Base-by-base conservation (phyloP, 805 yeast species). In the Wickerhamomyces queroliae region DNA sequence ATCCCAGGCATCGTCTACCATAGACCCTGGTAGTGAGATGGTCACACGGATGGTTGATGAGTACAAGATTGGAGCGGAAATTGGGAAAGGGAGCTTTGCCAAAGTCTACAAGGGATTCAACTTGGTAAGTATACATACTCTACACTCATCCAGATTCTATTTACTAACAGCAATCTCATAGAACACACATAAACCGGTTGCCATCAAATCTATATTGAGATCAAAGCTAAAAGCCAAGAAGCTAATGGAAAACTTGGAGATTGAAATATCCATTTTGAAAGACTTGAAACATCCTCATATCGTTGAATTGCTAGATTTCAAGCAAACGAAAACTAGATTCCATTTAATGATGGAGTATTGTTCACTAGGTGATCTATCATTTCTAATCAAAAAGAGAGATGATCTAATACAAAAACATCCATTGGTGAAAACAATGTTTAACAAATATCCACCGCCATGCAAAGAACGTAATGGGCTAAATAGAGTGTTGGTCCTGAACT, bases 301-400 rank as follows among this genome's bases (percentile, higher is more conserved):
- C 40, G 99, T 93, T 10, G 82, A 82, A 15, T 67, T 93, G 35
- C 63, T 86, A 43, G 98, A 91, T 55, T 89, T 88, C 56, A 78
- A 79, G 43, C 83, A 87, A 55, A 83, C 96, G 1, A 62, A 78
- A 9, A 59, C 78, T 10, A 87, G 90, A 60, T 87, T 89, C 66
- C 91, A 88, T 58, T 67, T 93, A 46, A 80, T 91, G 15, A 93
- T 93, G 97, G 98, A 93, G 61, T 93, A 88, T 65, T 93, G 99
- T 59, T 80, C 97, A 1, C 67, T 93, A 57, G 99, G 99, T 12
- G 99, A 93, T 63, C 70, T 93, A 45, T 85, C 95, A 0, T 86
- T 80, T 54, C 83, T 93, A 50, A 90, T 93, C 40, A 76, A 85
- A 53, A 80, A 78, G 56, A 72, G 90, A 53, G 75, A 76, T 49